A percentile compares a stretch with the other conserved stretches of the same genome.
Evolutionary conservation across 202 grass and related monocot genomes (phyloP).

Genomic region (Alloteropsis angusta): DNA sequence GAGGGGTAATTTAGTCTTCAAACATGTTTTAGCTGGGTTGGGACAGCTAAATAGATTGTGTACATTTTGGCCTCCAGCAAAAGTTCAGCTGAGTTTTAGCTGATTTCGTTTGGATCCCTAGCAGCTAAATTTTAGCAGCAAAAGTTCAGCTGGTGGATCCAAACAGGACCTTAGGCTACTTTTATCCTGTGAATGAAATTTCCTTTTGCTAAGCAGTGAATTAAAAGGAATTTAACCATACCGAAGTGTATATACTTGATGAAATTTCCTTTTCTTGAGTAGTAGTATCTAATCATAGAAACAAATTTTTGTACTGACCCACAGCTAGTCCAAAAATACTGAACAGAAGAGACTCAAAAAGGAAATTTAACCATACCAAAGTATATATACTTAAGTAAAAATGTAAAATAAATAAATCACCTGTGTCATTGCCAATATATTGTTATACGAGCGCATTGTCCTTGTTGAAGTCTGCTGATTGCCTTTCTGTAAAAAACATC

Average conservation of each 20-base stretch:
- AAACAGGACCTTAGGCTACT: not conserved
- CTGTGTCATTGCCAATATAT: conserved; percentile 88
- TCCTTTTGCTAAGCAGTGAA: not conserved
- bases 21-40: too few species aligned
- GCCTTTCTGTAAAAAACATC: conserved; percentile 50
- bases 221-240: not conserved
- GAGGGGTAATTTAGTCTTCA: too few species aligned
- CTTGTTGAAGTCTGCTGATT: conserved; percentile 72
- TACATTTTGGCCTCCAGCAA: too few species aligned
- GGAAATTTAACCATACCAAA: not conserved
- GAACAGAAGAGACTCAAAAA: not conserved
- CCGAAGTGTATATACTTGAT: too few species aligned
- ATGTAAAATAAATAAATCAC: conserved; percentile 29
- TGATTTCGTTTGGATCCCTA: too few species aligned
- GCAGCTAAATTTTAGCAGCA: too few species aligned
- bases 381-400: not conserved
- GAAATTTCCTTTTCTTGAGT: too few species aligned
- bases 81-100: too few species aligned
- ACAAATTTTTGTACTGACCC: too few species aligned
- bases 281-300: not conserved
- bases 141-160: too few species aligned
- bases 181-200: not conserved
- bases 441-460: conserved; percentile 73
- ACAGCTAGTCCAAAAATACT: not conserved
- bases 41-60: too few species aligned